A percentile compares a stretch with the other conserved stretches of the same genome.
These are phyloP conservation scores for Colletotrichum higginsianum DNA, from an alignment of 2,329 filamentous ascomycete genomes.

Conservation along the genomic window DNA sequence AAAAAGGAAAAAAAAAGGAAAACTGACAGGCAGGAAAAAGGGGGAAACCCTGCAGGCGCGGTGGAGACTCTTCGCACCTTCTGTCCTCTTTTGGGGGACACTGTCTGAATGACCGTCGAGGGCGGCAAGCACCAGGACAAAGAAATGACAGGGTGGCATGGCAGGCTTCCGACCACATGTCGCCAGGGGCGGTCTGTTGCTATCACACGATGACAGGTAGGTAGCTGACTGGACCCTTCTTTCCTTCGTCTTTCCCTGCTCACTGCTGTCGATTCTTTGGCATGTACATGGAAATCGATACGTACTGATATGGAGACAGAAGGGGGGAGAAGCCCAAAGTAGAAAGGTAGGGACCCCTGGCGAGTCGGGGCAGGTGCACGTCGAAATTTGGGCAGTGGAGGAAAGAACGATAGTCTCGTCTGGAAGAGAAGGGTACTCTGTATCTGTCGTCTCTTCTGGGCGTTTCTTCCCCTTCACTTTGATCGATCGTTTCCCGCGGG, in stretches of 20 bases:
- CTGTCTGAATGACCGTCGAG: not conserved
- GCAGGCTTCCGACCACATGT: constrained; percentile 10
- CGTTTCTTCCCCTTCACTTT: no score
- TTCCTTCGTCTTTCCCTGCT: not conserved
- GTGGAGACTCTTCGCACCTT: not conserved
- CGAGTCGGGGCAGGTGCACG: constrained; percentile 1
- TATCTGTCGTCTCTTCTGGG: no score
- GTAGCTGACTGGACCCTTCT: not conserved
- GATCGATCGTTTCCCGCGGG: no score
- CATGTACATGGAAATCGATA: not conserved
- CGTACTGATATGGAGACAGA: not conserved
- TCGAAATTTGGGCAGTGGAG: constrained; percentile 4
- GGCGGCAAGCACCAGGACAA: constrained; percentile 3
- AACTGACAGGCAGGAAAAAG: constrained; percentile 3
- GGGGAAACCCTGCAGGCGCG: constrained; percentile 27
- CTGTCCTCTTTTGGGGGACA: not conserved
- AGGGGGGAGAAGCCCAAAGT: not conserved
- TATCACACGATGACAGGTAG: no score
- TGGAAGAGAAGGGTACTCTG: not conserved
- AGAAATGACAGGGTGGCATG: constrained; percentile 6
- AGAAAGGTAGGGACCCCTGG: not conserved
- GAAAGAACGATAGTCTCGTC: not conserved
- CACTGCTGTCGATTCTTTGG: not conserved
- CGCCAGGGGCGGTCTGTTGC: not conserved
- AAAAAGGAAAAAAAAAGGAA: not conserved